Percentiles rank a stretch among this genome's conserved stretches.
Conservation (phyloP, 2,329 filamentous ascomycete species). For the Penicillium corylophilum region DNA sequence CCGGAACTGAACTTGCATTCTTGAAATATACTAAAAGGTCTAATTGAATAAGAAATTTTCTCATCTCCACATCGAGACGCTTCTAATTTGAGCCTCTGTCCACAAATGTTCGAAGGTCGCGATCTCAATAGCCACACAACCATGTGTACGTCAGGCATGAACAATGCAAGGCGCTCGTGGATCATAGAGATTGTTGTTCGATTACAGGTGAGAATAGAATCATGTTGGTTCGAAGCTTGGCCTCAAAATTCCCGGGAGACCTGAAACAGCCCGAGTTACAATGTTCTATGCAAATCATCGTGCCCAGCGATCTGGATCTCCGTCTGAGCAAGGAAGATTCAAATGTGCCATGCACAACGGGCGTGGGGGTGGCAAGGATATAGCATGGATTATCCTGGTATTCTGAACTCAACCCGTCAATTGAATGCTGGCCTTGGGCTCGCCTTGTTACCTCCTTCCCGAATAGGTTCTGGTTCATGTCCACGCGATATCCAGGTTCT, state of each 20-base stretch:
- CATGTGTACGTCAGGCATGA: neutral
- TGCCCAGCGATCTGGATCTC: neutral
- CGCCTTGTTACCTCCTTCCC: neutral
- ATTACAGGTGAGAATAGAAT: neutral
- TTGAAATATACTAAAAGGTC: no score
- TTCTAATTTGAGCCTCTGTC: neutral
- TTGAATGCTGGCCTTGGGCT: neutral
- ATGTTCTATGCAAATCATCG: neutral
- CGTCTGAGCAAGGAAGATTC: neutral
- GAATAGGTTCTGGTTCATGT: neutral
- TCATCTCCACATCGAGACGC: neutral
- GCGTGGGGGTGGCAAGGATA: neutral
- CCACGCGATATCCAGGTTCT: neutral
- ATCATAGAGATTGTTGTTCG: neutral
- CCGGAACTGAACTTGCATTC: no score
- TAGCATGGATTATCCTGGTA: neutral
- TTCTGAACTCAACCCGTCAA: neutral
- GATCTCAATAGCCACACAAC: neutral
- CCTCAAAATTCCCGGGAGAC: neutral
- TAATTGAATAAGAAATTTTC: neutral
- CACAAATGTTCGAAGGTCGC: neutral
- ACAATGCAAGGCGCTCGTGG: neutral
- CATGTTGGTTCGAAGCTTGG: neutral
- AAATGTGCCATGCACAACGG: no score
- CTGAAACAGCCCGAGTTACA: neutral